Percentiles rank a stretch among this genome's conserved stretches.
Evolutionary conservation across 139 green algal species (phyloP).

Genomic region (Chlamydomonas asymmetrica): DNA sequence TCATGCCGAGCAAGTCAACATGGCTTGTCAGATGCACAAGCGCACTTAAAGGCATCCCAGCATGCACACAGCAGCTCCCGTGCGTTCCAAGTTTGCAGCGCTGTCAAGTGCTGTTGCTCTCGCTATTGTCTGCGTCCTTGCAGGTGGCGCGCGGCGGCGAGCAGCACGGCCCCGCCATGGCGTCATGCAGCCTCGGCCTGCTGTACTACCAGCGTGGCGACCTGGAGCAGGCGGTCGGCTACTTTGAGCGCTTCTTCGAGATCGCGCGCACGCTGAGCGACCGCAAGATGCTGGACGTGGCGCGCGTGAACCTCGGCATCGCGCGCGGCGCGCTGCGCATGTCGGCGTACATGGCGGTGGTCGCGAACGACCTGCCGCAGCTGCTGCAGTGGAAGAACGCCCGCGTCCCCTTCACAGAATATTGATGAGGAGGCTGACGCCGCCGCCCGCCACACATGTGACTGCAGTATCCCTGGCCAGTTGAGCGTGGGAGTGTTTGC

Average conservation of each 20-base stretch:
- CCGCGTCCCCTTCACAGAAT: conserved; percentile 31
- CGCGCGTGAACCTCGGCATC: conserved; percentile 69
- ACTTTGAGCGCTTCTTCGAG: conserved; percentile 83
- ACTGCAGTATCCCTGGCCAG: too few relatives aligned
- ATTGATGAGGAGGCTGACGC: too few relatives aligned
- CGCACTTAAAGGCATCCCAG: too few relatives aligned
- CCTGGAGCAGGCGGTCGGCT: conserved; percentile 49
- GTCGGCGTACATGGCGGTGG: conserved; percentile 49
- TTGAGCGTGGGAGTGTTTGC: too few relatives aligned
- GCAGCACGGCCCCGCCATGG: conserved; percentile 56
- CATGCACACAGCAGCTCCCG: too few relatives aligned
- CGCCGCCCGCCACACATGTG: too few relatives aligned
- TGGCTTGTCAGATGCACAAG: too few relatives aligned
- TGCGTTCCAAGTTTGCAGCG: too few relatives aligned
- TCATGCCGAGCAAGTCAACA: too few relatives aligned
- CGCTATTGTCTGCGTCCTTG: neutral
- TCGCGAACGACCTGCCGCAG: conserved; percentile 42
- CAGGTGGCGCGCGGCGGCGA: conserved; percentile 32
- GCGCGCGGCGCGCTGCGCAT: conserved; percentile 52
- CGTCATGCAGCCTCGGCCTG: conserved; percentile 70
- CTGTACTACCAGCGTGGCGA: conserved; percentile 58
- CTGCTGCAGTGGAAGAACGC: conserved; percentile 62
- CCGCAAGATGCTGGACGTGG: conserved; percentile 60
- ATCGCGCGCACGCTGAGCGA: conserved; percentile 58
- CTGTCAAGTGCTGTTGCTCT: neutral